Evolutionary conservation across 2,329 filamentous ascomycete species (phyloP).

Genomic region (Aureobasidium leucospermi): DNA sequence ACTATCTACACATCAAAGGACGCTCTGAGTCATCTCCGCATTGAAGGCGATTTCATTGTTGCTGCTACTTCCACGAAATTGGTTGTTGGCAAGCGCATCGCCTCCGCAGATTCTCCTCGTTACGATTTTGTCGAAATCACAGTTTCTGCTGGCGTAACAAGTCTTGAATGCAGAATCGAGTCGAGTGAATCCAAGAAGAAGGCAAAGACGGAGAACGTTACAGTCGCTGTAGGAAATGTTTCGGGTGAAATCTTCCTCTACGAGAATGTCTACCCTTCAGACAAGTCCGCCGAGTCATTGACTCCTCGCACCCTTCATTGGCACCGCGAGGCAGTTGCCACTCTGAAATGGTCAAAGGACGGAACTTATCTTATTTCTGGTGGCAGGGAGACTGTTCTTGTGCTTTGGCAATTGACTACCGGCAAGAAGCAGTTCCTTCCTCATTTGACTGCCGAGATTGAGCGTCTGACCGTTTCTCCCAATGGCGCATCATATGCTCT

Average conservation of each 20-base stretch:
- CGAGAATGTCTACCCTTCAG: slow-evolving; percentile 34
- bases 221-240: slow-evolving; percentile 69
- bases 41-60: slow-evolving; percentile 49
- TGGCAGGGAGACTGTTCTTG: slow-evolving; percentile 79
- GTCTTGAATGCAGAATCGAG: slow-evolving; percentile 52
- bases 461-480: slow-evolving; percentile 75
- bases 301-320: slow-evolving; percentile 70
- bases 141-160: slow-evolving; percentile 57
- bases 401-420: slow-evolving; percentile 90
- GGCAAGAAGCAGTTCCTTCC: slow-evolving; percentile 75
- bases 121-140: slow-evolving; percentile 48
- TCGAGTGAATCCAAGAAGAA: slow-evolving; percentile 26
- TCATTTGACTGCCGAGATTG: slow-evolving; percentile 79
- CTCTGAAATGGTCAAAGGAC: slow-evolving; percentile 87
- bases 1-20: slow-evolving; percentile 31
- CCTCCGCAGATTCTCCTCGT: slow-evolving; percentile 14
- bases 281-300: slow-evolving; percentile 20
- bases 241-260: slow-evolving; percentile 77
- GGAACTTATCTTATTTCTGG: slow-evolving; percentile 96
- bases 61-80: slow-evolving; percentile 48
- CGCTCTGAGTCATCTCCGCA: slow-evolving; percentile 32
- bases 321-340: slow-evolving; percentile 77
- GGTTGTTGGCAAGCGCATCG: slow-evolving; percentile 50
- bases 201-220: slow-evolving; percentile 44
- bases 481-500: slow-evolving; percentile 74